Conservation (phyloP, 768 basidiomycete species). For the Rhodotorula sphaerocarpa region DNA sequence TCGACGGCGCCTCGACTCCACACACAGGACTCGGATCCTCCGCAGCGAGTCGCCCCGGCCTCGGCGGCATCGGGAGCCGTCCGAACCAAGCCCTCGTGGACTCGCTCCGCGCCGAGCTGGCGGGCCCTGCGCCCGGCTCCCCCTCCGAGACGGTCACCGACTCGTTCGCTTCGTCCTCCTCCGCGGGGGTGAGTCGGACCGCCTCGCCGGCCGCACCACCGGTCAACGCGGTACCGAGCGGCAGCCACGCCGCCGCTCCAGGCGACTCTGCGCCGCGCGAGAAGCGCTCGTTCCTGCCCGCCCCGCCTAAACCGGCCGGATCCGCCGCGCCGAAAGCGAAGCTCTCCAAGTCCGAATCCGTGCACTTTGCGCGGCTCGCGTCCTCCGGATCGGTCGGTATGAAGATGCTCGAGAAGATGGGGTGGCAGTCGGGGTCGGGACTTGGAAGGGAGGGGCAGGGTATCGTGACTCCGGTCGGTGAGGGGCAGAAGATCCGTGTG, state of each 20-base stretch:
- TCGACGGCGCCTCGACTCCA: slow-evolving; percentile 21
- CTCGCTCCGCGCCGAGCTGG: slow-evolving; percentile 10
- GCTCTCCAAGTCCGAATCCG: slow-evolving; percentile 59
- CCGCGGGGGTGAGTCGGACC: background rate
- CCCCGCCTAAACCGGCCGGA: background rate
- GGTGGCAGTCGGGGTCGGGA: slow-evolving; percentile 76
- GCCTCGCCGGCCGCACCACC: slow-evolving; percentile 44
- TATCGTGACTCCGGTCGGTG: slow-evolving; percentile 79
- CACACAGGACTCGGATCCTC: slow-evolving; percentile 24
- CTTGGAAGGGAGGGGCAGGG: slow-evolving; percentile 67
- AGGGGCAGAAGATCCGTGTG: slow-evolving; percentile 72
- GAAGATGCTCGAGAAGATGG: slow-evolving; percentile 87
- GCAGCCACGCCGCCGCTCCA: background rate
- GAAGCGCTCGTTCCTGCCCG: slow-evolving; percentile 53
- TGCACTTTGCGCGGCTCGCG: slow-evolving; percentile 74
- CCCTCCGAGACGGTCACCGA: background rate
- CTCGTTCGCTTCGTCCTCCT: background rate
- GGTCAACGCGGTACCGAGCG: background rate
- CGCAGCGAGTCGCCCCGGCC: background rate
- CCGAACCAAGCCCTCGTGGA: slow-evolving; percentile 16
- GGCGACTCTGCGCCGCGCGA: slow-evolving; percentile 37
- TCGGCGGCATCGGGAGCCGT: slow-evolving; percentile 7
- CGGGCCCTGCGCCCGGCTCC: background rate
- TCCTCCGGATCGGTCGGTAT: slow-evolving; percentile 62
- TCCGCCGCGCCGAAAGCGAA: slow-evolving; percentile 44